Percentiles rank a stretch among this genome's conserved stretches.
These are phyloP conservation scores for Rhodamnia rubescens DNA, from an alignment of 345 rosid species.

Conservation along the genomic window DNA sequence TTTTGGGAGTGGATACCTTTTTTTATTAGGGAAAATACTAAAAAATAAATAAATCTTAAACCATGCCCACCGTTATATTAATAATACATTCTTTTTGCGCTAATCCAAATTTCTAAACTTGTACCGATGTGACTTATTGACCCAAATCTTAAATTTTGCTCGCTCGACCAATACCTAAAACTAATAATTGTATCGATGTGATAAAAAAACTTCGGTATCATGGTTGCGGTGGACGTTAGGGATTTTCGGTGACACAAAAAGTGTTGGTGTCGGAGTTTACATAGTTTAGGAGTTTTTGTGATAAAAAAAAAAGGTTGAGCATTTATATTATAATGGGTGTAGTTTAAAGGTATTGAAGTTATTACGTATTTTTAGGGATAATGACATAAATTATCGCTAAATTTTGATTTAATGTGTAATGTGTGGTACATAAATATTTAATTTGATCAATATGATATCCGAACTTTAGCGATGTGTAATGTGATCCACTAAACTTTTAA, in stretches of 20 bases:
- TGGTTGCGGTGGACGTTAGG: background rate
- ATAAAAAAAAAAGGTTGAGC: background rate
- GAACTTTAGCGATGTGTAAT: too few species aligned
- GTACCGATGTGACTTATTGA: background rate
- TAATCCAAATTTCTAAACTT: background rate
- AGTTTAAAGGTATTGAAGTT: too few species aligned
- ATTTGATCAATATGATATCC: too few species aligned
- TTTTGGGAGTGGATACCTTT: background rate
- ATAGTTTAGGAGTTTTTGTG: rapidly evolving
- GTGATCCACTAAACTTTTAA: too few species aligned
- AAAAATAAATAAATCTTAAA: background rate
- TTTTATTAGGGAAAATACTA: background rate
- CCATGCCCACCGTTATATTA: background rate
- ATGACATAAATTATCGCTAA: too few species aligned
- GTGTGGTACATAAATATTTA: too few species aligned
- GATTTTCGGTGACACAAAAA: background rate
- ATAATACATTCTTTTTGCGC: background rate
- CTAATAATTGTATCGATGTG: background rate
- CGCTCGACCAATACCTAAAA: background rate
- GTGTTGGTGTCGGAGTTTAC: background rate
- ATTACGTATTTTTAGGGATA: too few species aligned
- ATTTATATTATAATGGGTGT: background rate
- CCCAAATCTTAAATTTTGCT: background rate
- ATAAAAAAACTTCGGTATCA: background rate
- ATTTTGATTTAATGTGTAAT: too few species aligned